These are phyloP conservation scores for Rhizopogon vinicolor DNA, from an alignment of 768 basidiomycete species.

Conservation along the genomic window DNA sequence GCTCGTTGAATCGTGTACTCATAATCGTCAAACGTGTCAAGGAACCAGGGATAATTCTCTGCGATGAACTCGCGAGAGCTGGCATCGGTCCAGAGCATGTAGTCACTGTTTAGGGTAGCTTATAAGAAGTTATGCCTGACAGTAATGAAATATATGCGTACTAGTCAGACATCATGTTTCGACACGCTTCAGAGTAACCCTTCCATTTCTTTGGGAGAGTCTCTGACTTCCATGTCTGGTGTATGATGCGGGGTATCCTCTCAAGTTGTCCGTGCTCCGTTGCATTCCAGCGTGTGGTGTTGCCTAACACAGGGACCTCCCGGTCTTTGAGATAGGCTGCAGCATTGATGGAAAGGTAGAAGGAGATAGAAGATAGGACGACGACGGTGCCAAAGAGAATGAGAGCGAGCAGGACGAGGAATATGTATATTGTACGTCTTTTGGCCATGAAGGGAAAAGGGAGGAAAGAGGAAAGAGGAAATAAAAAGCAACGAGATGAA, in stretches of 20 bases:
- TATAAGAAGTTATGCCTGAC: slow-evolving; percentile 7
- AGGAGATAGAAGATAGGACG: slow-evolving; percentile 88
- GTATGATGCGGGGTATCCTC: slow-evolving; percentile 86
- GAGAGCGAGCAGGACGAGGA: slow-evolving; percentile 59
- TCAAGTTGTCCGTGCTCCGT: slow-evolving; percentile 59
- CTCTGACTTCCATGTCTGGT: slow-evolving; percentile 98
- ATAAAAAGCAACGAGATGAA: neutral
- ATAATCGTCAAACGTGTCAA: slow-evolving; percentile 92
- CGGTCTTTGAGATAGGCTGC: slow-evolving; percentile 75
- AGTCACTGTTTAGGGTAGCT: slow-evolving; percentile 55
- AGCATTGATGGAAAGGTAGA: slow-evolving; percentile 79
- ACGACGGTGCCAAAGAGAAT: slow-evolving; percentile 84
- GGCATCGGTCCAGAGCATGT: slow-evolving; percentile 97
- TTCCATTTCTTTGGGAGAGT: slow-evolving; percentile 80
- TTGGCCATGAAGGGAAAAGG: slow-evolving; percentile 31
- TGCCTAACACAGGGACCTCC: slow-evolving; percentile 60
- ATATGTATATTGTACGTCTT: slow-evolving; percentile 40
- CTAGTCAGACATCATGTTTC: slow-evolving; percentile 95
- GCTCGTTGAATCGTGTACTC: slow-evolving; percentile 91
- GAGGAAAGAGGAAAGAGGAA: neutral
- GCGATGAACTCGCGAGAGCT: slow-evolving; percentile 88
- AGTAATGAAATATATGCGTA: slow-evolving; percentile 39
- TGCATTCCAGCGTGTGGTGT: slow-evolving; percentile 59
- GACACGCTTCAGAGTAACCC: slow-evolving; percentile 75
- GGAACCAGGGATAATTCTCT: slow-evolving; percentile 84